Evolutionary conservation across 2,329 filamentous ascomycete species (phyloP).

Genomic region (Gaeumannomyces tritici): DNA sequence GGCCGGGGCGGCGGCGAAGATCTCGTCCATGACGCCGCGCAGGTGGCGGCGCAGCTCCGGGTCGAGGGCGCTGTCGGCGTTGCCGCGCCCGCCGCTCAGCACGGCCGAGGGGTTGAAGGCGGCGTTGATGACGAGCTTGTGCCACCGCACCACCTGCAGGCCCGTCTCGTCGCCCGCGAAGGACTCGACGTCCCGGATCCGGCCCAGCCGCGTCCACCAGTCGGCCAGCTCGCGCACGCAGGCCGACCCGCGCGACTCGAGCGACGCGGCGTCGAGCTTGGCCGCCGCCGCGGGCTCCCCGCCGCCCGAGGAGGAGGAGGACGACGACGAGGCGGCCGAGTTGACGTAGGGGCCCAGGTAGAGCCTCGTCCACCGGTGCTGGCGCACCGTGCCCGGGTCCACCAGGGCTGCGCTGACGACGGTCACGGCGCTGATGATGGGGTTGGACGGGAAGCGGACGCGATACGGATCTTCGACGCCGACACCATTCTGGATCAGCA

Average conservation of each 20-base stretch:
- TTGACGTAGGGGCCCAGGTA: slow-evolving; percentile 57
- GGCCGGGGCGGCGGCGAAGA: slow-evolving; percentile 52
- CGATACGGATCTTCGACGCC: slow-evolving; percentile 61
- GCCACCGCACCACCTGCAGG: slow-evolving; percentile 63
- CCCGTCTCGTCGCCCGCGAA: slow-evolving; percentile 49
- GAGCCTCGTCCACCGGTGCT: slow-evolving; percentile 67
- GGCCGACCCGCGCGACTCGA: slow-evolving; percentile 19
- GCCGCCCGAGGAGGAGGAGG: slow-evolving; percentile 4
- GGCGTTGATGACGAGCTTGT: slow-evolving; percentile 69
- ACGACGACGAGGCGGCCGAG: slow-evolving; percentile 10
- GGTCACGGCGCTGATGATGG: slow-evolving; percentile 60
- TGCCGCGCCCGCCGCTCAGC: slow-evolving; percentile 53
- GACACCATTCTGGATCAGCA: slow-evolving; percentile 62
- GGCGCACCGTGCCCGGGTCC: slow-evolving; percentile 50
- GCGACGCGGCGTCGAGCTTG: background rate
- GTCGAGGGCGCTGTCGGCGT: slow-evolving; percentile 55
- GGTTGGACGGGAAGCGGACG: slow-evolving; percentile 47
- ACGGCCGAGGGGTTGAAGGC: slow-evolving; percentile 67
- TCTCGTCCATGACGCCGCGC: slow-evolving; percentile 59
- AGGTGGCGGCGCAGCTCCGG: slow-evolving; percentile 53
- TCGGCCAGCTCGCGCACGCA: slow-evolving; percentile 38
- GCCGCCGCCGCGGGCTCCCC: slow-evolving; percentile 7
- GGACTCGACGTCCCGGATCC: slow-evolving; percentile 53
- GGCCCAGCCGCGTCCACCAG: slow-evolving; percentile 46
- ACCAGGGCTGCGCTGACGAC: slow-evolving; percentile 60